Percentiles rank a stretch among this genome's conserved stretches.
Evolutionary conservation across 768 basidiomycete genomes (phyloP).

Genomic region (Leucocoprinus leucothites): DNA sequence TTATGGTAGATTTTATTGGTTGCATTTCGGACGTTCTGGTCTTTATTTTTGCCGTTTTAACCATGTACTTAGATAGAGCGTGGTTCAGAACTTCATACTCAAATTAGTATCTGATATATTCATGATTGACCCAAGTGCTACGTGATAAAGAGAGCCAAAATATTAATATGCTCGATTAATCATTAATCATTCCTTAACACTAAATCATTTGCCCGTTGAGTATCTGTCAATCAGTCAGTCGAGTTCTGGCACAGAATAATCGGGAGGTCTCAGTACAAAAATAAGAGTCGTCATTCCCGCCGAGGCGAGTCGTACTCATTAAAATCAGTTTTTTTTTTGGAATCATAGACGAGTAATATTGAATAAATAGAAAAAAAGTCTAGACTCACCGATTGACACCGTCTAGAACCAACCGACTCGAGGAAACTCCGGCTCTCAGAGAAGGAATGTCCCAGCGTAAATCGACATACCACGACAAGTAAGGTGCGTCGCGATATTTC

Average conservation of each 20-base stretch:
- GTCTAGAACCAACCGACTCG: too few relatives aligned
- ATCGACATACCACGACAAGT: conserved; percentile 44
- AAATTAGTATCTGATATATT: not conserved
- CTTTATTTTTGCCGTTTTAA: not conserved
- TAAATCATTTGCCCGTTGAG: too few relatives aligned
- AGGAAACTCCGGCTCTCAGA: not conserved
- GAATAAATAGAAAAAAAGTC: conserved; percentile 11
- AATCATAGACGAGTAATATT: conserved; percentile 34
- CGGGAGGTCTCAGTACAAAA: conserved; percentile 33
- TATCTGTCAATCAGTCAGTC: not conserved
- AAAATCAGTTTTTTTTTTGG: conserved; percentile 46
- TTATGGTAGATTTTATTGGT: conserved; percentile 5
- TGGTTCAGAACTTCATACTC: not conserved
- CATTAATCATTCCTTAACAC: too few relatives aligned
- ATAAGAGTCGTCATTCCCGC: conserved; percentile 30
- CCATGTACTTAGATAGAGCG: not conserved
- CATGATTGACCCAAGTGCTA: too few relatives aligned
- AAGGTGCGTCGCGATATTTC: conserved; percentile 41
- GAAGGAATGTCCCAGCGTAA: conserved; percentile 36
- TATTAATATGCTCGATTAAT: too few relatives aligned
- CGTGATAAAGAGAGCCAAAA: too few relatives aligned
- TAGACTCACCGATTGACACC: conserved; percentile 22
- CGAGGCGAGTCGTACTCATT: conserved; percentile 43
- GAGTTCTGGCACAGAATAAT: not conserved
- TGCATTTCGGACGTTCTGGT: not conserved